Percentiles rank a stretch among this genome's conserved stretches.
Evolutionary conservation across 306 rosid species (phyloP).

Genomic region (Lathyrus aphaca): DNA sequence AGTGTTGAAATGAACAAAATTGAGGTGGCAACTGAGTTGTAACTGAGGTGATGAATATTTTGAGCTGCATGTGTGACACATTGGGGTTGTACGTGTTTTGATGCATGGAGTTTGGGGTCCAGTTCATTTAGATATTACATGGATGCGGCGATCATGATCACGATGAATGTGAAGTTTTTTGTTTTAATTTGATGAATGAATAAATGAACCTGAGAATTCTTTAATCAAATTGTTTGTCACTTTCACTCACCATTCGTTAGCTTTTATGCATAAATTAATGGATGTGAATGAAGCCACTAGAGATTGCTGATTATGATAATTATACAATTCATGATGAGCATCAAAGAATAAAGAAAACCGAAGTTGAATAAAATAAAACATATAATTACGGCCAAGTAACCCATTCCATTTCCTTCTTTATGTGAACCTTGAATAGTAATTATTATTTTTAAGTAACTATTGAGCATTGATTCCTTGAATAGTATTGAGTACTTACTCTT

Average conservation of each 20-base stretch:
- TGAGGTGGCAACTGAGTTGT: conserved; percentile 17
- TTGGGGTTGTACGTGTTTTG: background rate
- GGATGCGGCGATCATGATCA: background rate
- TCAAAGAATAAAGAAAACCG: too few species aligned
- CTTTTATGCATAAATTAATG: background rate
- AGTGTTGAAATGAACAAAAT: conserved; percentile 39
- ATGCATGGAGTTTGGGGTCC: background rate
- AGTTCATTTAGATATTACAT: background rate
- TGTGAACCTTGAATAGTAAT: too few species aligned
- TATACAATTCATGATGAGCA: too few species aligned
- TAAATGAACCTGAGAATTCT: background rate
- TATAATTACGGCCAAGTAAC: too few species aligned
- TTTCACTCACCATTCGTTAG: too few species aligned
- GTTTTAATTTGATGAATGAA: background rate
- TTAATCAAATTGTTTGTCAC: too few species aligned
- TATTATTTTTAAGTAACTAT: too few species aligned
- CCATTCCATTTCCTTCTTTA: too few species aligned
- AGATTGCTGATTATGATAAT: background rate
- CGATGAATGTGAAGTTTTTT: background rate
- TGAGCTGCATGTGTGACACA: conserved; percentile 4
- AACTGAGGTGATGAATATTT: background rate
- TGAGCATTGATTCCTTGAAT: too few species aligned
- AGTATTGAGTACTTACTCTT: too few species aligned
- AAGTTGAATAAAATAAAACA: too few species aligned
- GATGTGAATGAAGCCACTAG: background rate